phyloP scores from a whole-genome alignment of 164 flowering plant genomes.

The Magnolia sinica region DNA sequence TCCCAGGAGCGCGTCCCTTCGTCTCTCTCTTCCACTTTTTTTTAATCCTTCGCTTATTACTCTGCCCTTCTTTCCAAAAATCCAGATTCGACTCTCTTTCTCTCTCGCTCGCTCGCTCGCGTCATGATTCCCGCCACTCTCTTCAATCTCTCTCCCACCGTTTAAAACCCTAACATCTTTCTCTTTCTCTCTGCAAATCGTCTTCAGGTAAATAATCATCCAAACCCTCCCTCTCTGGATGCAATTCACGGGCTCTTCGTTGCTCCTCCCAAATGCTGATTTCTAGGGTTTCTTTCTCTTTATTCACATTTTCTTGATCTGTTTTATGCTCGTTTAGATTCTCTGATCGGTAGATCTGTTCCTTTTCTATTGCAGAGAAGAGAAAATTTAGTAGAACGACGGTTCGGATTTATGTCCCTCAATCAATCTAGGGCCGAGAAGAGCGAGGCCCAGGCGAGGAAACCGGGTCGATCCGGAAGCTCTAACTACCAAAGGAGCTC shows the following conservation, averaged over 20 bases:
- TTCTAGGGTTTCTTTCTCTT: conserved; percentile 9
- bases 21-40: background rate
- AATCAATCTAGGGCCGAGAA: conserved; percentile 73
- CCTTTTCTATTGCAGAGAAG: conserved; percentile 18
- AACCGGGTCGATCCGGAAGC: conserved; percentile 38
- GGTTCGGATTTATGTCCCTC: conserved; percentile 73
- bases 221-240: background rate
- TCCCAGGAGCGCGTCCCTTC: background rate
- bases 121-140: conserved; percentile 29
- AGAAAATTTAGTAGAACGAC: conserved; percentile 9
- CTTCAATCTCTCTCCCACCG: background rate
- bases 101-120: conserved; percentile 10
- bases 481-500: conserved; percentile 46
- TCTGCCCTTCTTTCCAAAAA: background rate
- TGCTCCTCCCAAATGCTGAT: background rate
- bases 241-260: background rate
- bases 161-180: conserved; percentile 33
- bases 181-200: background rate
- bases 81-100: conserved; percentile 3
- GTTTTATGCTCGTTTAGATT: conserved; percentile 6
- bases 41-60: too few relatives aligned
- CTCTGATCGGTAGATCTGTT: conserved; percentile 4
- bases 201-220: conserved; percentile 13
- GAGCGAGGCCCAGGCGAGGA: conserved; percentile 47
- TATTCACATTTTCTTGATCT: background rate